Conservation (phyloP, 1,139 yeast genomes). For the Blastobotrys illinoisensis region DNA sequence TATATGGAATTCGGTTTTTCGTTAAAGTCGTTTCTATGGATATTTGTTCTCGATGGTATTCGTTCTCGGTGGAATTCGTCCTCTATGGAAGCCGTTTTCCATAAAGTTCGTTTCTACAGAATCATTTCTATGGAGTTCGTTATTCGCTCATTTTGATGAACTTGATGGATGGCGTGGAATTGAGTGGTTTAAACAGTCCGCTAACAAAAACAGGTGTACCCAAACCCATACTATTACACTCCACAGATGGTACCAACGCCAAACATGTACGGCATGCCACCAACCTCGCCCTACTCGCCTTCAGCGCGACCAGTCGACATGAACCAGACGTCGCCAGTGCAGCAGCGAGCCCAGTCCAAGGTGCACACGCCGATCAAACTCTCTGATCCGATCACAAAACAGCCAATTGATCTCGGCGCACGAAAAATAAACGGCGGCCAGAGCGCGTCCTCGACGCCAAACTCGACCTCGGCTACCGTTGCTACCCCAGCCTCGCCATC, state of each 20-base stretch:
- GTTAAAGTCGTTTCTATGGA: no score
- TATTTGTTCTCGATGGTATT: no score
- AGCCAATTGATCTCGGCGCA: conserved; percentile 22
- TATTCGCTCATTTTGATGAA: no score
- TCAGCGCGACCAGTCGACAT: background rate
- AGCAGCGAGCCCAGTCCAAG: conserved; percentile 9
- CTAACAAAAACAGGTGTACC: background rate
- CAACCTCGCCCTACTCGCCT: background rate
- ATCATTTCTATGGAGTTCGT: no score
- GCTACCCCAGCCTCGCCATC: conserved; percentile 4
- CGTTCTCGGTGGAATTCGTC: no score
- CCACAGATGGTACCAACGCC: background rate
- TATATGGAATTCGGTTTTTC: no score
- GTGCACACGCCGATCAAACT: conserved; percentile 25
- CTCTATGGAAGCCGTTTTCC: no score
- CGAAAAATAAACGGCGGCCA: conserved; percentile 6
- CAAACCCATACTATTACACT: background rate
- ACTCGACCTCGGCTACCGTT: conserved; percentile 11
- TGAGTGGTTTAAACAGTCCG: no score
- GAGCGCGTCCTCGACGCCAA: conserved; percentile 8
- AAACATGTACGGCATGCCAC: background rate
- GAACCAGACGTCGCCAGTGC: background rate
- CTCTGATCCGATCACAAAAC: conserved; percentile 26
- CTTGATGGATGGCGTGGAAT: no score
- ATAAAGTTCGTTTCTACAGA: no score